These are phyloP conservation scores for Saccharomycopsis sp. DNA, from an alignment of 805 yeast genomes.

Conservation along the genomic window DNA sequence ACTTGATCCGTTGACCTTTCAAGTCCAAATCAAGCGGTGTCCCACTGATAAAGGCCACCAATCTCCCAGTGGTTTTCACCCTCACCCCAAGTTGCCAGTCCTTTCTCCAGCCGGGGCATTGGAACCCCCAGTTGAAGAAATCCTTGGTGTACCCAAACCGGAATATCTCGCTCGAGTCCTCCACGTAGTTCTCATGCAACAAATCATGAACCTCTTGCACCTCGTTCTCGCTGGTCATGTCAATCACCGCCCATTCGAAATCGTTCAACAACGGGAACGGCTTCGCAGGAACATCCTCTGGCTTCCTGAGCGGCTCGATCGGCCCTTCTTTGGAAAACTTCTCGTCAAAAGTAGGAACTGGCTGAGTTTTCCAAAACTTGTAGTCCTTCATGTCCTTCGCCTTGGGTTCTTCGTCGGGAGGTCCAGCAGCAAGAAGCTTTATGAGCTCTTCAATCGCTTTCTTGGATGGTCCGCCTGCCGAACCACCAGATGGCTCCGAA, in stretches of 20 bases:
- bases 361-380: conserved; percentile 97
- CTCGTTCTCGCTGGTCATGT: conserved; percentile 44
- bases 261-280: conserved; percentile 69
- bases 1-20: conserved; percentile 43
- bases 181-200: conserved; percentile 85
- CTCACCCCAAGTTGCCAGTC: conserved; percentile 95
- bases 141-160: conserved; percentile 80
- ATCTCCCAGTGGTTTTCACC: conserved; percentile 61
- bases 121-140: conserved; percentile 87
- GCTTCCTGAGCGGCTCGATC: conserved; percentile 57
- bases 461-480: conserved; percentile 18
- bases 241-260: conserved; percentile 84
- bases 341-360: conserved; percentile 75
- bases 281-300: conserved; percentile 58
- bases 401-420: conserved; percentile 44
- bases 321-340: conserved; percentile 55
- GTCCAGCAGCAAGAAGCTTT: conserved; percentile 38
- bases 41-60: conserved; percentile 89
- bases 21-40: conserved; percentile 68
- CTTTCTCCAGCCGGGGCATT: conserved; percentile 83
- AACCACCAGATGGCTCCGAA: neutral
- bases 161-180: conserved; percentile 86
- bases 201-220: conserved; percentile 72
- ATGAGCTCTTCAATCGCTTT: conserved; percentile 53
- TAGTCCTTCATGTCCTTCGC: conserved; percentile 76